Conservation (phyloP, 371 early-diverging fungal genomes). For the Mucor racemosus region DNA sequence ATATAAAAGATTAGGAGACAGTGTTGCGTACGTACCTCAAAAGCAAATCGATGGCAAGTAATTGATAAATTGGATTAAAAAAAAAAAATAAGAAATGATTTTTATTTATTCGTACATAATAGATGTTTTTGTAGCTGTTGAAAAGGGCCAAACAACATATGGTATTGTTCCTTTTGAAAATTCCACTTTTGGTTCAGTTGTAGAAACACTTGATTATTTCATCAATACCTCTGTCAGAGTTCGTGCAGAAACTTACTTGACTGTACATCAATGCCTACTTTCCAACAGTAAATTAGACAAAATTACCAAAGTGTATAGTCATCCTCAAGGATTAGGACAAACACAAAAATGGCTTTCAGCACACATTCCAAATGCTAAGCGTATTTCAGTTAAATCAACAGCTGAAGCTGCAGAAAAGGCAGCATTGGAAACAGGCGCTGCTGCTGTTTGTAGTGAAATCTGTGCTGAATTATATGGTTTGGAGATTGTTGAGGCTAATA, state of each 20-base stretch:
- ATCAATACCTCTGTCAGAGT: constrained; percentile 61
- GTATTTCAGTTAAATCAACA: constrained; percentile 82
- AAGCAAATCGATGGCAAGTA: constrained; percentile 59
- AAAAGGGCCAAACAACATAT: constrained; percentile 78
- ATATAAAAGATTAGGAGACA: constrained; percentile 80
- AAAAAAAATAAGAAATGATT: no score
- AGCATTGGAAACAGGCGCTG: constrained; percentile 77
- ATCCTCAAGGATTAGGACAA: constrained; percentile 93
- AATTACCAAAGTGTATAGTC: constrained; percentile 86
- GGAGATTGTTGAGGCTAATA: constrained; percentile 72
- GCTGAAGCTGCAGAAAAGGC: constrained; percentile 90
- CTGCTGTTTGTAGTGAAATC: constrained; percentile 82
- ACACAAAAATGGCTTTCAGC: constrained; percentile 75
- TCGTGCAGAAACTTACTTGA: constrained; percentile 69
- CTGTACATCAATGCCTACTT: constrained; percentile 81
- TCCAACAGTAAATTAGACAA: constrained; percentile 64
- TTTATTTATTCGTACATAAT: background rate
- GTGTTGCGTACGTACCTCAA: constrained; percentile 74
- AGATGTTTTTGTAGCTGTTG: constrained; percentile 85
- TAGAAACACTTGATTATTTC: constrained; percentile 83
- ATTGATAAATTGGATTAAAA: background rate
- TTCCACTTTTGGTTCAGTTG: constrained; percentile 87
- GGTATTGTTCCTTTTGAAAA: constrained; percentile 97
- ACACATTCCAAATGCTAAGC: constrained; percentile 74
- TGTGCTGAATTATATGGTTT: constrained; percentile 87